Conservation (phyloP, 2,329 filamentous ascomycete species). For the Sporothrix variecibatus region DNA sequence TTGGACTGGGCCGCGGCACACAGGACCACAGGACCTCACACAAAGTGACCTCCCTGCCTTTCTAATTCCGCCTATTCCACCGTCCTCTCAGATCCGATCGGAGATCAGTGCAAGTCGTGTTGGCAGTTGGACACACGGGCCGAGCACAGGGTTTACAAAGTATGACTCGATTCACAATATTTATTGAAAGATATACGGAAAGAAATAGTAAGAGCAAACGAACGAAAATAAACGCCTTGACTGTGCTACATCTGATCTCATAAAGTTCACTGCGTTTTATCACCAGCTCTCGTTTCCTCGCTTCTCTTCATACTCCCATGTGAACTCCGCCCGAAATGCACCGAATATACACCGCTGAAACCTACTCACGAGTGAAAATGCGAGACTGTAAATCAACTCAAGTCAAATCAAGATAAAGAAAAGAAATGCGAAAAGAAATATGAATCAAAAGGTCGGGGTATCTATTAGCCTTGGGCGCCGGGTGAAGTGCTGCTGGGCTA, state of each 20-base stretch:
- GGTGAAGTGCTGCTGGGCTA: not conserved
- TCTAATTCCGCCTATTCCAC: not conserved
- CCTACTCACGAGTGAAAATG: not conserved
- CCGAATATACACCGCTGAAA: conserved; percentile 5
- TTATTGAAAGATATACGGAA: not conserved
- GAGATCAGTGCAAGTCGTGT: not conserved
- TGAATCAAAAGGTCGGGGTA: not conserved
- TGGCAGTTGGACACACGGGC: not conserved
- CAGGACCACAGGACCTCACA: not conserved
- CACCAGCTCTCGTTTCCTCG: not conserved
- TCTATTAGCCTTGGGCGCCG: not conserved
- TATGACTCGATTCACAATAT: not conserved
- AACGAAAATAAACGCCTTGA: not conserved
- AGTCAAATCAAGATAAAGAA: not conserved
- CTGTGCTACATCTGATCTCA: not conserved
- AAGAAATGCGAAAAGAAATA: not conserved
- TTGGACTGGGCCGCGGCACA: conserved; percentile 19
- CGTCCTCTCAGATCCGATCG: not conserved
- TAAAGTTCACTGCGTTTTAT: not conserved
- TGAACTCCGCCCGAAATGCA: not conserved
- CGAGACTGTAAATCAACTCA: not conserved
- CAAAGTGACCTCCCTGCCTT: not conserved
- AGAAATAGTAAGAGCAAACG: not conserved
- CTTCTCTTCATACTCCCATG: not conserved
- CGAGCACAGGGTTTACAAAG: not conserved